phyloP scores from a whole-genome alignment of 192 early-diverging fungal species.

The Backusella liffmaniae region DNA sequence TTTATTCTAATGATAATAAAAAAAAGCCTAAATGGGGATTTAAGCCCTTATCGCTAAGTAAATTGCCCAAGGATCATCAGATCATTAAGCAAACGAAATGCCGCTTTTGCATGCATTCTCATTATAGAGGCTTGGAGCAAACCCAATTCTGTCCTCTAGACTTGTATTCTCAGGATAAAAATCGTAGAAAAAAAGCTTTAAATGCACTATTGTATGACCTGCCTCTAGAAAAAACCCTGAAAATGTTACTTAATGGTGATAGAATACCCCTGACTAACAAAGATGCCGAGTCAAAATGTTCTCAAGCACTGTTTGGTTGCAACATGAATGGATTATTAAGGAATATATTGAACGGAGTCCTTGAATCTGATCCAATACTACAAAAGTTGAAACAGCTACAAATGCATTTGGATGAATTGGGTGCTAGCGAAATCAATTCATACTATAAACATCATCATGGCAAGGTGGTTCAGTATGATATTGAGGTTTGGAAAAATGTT shows the following conservation, averaged over 20 bases:
- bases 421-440: slow-evolving; percentile 44
- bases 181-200: slow-evolving; percentile 39
- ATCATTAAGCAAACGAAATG: slow-evolving; percentile 53
- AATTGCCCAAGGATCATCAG: not conserved
- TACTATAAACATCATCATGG: slow-evolving; percentile 13
- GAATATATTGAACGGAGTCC: slow-evolving; percentile 30
- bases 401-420: slow-evolving; percentile 44
- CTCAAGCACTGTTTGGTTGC: not conserved
- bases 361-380: slow-evolving; percentile 44
- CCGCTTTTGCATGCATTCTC: slow-evolving; percentile 70
- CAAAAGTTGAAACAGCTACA: slow-evolving; percentile 41
- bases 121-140: slow-evolving; percentile 31
- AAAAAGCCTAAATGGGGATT: slow-evolving; percentile 70
- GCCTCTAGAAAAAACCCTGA: slow-evolving; percentile 26
- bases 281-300: not conserved
- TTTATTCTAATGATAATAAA: not conserved
- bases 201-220: slow-evolving; percentile 16
- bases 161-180: slow-evolving; percentile 44
- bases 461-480: not conserved
- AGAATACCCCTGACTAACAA: not conserved
- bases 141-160: slow-evolving; percentile 61
- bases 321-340: slow-evolving; percentile 10
- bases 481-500: slow-evolving; percentile 30
- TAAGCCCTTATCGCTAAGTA: slow-evolving; percentile 36
- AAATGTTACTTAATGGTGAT: not conserved